A percentile compares a stretch with the other conserved stretches of the same genome.
These are phyloP conservation scores for button mushroom (Agaricus bisporus) DNA, from an alignment of 768 basidiomycete genomes.

Conservation along the genomic window DNA sequence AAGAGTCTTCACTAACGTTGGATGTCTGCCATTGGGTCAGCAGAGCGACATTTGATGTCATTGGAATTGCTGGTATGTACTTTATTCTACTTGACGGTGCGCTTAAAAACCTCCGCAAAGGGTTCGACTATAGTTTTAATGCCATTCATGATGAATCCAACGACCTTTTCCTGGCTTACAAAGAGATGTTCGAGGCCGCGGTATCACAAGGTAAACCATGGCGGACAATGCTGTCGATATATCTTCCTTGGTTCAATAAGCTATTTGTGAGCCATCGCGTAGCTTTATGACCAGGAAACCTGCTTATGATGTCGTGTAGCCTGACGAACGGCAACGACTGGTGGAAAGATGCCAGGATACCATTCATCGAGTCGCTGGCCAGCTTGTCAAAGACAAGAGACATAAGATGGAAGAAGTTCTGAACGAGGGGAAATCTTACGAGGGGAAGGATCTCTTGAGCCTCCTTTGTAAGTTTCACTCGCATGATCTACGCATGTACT, in stretches of 20 bases:
- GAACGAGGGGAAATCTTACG: conserved; percentile 41
- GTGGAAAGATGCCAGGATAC: conserved; percentile 51
- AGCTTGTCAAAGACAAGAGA: conserved; percentile 77
- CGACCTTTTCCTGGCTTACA: conserved; percentile 72
- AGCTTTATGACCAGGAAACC: background rate
- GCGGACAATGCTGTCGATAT: conserved; percentile 45
- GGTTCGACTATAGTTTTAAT: conserved; percentile 84
- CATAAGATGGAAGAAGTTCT: conserved; percentile 58
- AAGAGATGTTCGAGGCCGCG: conserved; percentile 77
- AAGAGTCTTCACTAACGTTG: conserved; percentile 26
- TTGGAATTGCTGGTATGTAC: conserved; percentile 73
- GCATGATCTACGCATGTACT: background rate
- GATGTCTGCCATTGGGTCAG: conserved; percentile 82
- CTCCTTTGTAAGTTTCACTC: conserved; percentile 51
- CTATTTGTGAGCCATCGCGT: conserved; percentile 44
- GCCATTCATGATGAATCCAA: conserved; percentile 77
- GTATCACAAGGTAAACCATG: conserved; percentile 48
- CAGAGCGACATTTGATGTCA: conserved; percentile 84
- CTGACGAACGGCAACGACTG: conserved; percentile 42
- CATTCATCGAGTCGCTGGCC: conserved; percentile 67
- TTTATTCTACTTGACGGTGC: background rate
- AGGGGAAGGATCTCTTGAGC: conserved; percentile 72
- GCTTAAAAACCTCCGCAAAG: conserved; percentile 28
- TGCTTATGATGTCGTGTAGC: conserved; percentile 30
- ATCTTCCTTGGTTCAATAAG: conserved; percentile 47